Conservation (phyloP, 2,329 filamentous ascomycete genomes). For the Colletotrichum siamense region DNA sequence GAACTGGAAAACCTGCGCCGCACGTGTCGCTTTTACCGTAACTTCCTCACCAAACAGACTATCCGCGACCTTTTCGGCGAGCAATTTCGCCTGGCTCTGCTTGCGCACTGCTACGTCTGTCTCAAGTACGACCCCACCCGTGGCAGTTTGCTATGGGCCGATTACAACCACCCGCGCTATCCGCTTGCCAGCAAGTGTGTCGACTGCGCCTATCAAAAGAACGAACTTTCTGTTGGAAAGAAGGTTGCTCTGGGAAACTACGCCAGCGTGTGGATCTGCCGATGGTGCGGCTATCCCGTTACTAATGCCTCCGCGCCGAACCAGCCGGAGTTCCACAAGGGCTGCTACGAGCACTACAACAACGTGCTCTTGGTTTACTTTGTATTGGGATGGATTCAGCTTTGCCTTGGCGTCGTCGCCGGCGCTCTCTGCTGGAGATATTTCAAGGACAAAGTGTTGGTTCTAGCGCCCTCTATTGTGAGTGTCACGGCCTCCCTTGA, state of each 20-base stretch:
- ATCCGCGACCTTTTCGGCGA: conserved; percentile 41
- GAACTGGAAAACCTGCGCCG: conserved; percentile 47
- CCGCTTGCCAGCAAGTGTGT: conserved; percentile 47
- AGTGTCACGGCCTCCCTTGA: conserved; percentile 22
- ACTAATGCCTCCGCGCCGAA: conserved; percentile 32
- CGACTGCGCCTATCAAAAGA: conserved; percentile 38
- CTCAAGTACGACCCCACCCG: conserved; percentile 37
- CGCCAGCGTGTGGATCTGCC: conserved; percentile 42
- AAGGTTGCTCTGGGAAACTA: conserved; percentile 41
- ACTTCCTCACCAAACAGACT: conserved; percentile 37
- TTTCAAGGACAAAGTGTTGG: conserved; percentile 32
- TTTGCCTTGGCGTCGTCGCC: conserved; percentile 37
- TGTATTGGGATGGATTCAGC: conserved; percentile 42
- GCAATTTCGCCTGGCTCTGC: conserved; percentile 33
- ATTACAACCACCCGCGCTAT: conserved; percentile 32
- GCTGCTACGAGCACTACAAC: conserved; percentile 44
- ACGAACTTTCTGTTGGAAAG: conserved; percentile 42
- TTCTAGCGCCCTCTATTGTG: conserved; percentile 40
- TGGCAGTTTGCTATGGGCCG: conserved; percentile 36
- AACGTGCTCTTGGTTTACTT: conserved; percentile 42
- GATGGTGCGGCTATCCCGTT: conserved; percentile 50
- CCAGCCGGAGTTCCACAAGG: conserved; percentile 44
- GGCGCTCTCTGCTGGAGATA: conserved; percentile 43
- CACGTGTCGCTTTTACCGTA: conserved; percentile 42
- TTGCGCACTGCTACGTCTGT: conserved; percentile 46